A percentile compares a stretch with the other conserved stretches of the same genome.
These are phyloP conservation scores for Anisodus acutangulus DNA, from an alignment of 257 asterid genomes.

Conservation along the genomic window DNA sequence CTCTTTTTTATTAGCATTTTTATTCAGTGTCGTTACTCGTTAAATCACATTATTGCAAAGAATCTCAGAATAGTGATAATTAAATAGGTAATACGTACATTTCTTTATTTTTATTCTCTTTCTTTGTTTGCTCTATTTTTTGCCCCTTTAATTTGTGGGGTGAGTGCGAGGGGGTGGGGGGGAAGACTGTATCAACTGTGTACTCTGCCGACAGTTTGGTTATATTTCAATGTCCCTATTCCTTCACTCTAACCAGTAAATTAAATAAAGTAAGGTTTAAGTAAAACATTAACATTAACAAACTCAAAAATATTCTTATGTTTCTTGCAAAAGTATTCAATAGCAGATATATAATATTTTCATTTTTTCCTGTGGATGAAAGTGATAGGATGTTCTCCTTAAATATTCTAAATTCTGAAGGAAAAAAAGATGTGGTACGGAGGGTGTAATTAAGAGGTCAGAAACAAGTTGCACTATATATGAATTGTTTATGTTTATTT, in stretches of 20 bases:
- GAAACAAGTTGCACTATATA: conserved; percentile 3
- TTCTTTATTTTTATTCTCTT: not conserved
- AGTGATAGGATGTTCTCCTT: not conserved
- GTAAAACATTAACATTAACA: not conserved
- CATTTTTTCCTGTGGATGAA: not conserved
- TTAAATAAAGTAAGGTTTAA: not conserved
- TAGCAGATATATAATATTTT: not conserved
- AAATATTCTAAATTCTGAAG: not conserved
- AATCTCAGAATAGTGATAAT: not conserved
- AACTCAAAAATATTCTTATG: not conserved
- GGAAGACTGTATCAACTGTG: not conserved
- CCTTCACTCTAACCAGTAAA: not conserved
- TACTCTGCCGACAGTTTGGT: conserved; percentile 27
- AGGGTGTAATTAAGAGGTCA: conserved; percentile 1
- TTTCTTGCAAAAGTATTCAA: not conserved
- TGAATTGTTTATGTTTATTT: not conserved
- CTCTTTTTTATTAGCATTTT: too few species aligned
- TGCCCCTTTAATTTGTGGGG: too few species aligned
- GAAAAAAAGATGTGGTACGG: not conserved
- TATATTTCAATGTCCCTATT: not conserved
- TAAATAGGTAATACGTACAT: conserved; percentile 4
- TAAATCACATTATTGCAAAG: too few species aligned
- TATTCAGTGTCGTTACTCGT: too few species aligned
- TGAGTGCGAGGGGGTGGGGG: too few species aligned
- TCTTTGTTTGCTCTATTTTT: not conserved